Evolutionary conservation across 306 rosid species (phyloP), one percentile per base, ranked within the genome.

Genomic region (Sphenostylis stenocarpa): DNA sequence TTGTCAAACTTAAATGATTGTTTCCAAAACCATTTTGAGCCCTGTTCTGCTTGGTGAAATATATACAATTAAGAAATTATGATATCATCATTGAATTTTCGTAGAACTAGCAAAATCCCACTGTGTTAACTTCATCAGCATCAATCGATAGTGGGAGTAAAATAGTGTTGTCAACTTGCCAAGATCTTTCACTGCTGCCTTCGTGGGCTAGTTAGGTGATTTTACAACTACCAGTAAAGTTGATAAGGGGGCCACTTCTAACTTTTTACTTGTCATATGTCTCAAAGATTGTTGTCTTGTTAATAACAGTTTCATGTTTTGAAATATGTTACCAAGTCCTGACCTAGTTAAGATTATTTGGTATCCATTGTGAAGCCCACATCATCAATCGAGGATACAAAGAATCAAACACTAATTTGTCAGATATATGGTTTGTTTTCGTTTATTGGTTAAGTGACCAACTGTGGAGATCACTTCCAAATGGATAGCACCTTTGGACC

Each of bases 381-480:
- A 39, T 79, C 67, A 79, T 71, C 44, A 31, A 17, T 36, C 45
- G 68, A 24, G 36, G 48, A 34, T 9, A 57, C 66, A 67, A 36
- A 57, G 57, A 58, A 17, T 31, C 41, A 26, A 48, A 36, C 71
- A 36, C 36, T 38, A 38, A 73, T 43, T 66, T 55, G 44, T 45
- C 44, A 67, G 65, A 75, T 47, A 12, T 67, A 43, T 45, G 29
- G 34, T 7, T 36, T 66, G 19, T 17, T 29, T 34, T 38, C 16
- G 29, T 64, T 26, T 28, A 17, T 69, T 75, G 58, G 55, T 76
- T 62, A 39, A 48, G 61, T 77, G 60, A 21, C 36, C 55, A 28
- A 28, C 55, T 78, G 28, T 12, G 16, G 48, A 5, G 57, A 5
- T 73, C 56, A 29, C 36, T 29, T 78, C 11, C 47, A 41, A 61